These are phyloP conservation scores for Prunus mira DNA, from an alignment of 306 rosid genomes.

Conservation along the genomic window DNA sequence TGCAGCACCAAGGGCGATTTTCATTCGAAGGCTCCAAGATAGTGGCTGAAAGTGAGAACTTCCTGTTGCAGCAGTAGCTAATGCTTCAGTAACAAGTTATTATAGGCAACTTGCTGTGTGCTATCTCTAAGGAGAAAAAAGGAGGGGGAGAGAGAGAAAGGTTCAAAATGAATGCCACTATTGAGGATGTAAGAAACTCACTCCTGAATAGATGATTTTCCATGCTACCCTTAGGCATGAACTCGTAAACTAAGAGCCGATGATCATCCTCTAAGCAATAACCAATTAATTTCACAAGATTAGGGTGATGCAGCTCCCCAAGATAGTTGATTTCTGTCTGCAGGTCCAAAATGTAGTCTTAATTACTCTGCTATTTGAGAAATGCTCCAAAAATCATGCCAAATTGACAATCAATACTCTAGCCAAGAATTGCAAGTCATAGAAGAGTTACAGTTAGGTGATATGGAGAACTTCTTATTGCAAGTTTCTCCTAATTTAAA, in stretches of 20 bases:
- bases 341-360: slow-evolving; percentile 17
- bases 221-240: slow-evolving; percentile 95
- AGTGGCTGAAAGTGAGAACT: slow-evolving; percentile 70
- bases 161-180: background rate
- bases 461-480: background rate
- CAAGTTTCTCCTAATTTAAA: background rate
- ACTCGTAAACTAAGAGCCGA: slow-evolving; percentile 85
- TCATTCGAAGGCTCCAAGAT: slow-evolving; percentile 77
- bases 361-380: slow-evolving; percentile 6
- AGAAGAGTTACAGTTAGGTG: background rate
- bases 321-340: slow-evolving; percentile 96
- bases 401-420: slow-evolving; percentile 8
- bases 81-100: background rate
- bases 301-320: slow-evolving; percentile 85
- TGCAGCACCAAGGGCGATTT: slow-evolving; percentile 80
- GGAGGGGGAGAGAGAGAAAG: background rate
- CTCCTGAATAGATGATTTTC: slow-evolving; percentile 95
- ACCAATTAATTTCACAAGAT: slow-evolving; percentile 89
- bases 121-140: slow-evolving; percentile 1
- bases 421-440: slow-evolving; percentile 11
- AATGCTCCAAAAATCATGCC: slow-evolving; percentile 3
- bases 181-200: slow-evolving; percentile 37
- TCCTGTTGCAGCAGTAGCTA: slow-evolving; percentile 45
- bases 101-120: background rate
- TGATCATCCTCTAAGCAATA: slow-evolving; percentile 93